phyloP scores from a whole-genome alignment of 2,329 filamentous ascomycete genomes.

The Fusarium bactridioides region DNA sequence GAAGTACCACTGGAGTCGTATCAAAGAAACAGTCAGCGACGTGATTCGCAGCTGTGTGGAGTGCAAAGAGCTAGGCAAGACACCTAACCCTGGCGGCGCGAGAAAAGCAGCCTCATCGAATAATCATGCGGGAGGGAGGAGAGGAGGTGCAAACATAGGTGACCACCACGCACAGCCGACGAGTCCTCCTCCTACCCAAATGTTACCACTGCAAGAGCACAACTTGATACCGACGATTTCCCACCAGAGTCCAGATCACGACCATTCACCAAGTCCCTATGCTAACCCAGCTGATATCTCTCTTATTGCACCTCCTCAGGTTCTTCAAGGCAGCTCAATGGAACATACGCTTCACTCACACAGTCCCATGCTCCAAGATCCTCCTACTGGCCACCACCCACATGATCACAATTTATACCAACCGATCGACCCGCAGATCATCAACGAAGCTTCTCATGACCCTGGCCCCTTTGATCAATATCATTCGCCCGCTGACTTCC shows the following conservation, averaged over 20 bases:
- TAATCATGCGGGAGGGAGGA: slow-evolving; percentile 4
- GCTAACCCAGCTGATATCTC: slow-evolving; percentile 60
- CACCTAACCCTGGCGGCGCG: slow-evolving; percentile 46
- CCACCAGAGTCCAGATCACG: slow-evolving; percentile 33
- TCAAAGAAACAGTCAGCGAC: slow-evolving; percentile 95
- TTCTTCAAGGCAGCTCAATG: slow-evolving; percentile 42
- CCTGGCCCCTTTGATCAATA: slow-evolving; percentile 52
- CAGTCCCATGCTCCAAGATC: slow-evolving; percentile 45
- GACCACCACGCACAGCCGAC: slow-evolving; percentile 25
- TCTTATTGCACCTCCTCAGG: slow-evolving; percentile 50
- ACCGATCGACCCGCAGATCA: slow-evolving; percentile 68
- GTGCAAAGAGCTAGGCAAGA: slow-evolving; percentile 82
- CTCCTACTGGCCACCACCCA: slow-evolving; percentile 39
- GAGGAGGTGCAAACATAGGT: slow-evolving; percentile 5
- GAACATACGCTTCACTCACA: slow-evolving; percentile 40
- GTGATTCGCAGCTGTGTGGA: slow-evolving; percentile 91
- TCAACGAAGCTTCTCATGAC: slow-evolving; percentile 48
- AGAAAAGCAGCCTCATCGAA: slow-evolving; percentile 27
- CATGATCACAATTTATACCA: slow-evolving; percentile 52
- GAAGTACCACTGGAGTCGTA: slow-evolving; percentile 95
- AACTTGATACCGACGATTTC: slow-evolving; percentile 41
- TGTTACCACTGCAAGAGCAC: slow-evolving; percentile 44
- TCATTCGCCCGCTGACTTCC: slow-evolving; percentile 58
- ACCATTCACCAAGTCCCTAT: slow-evolving; percentile 51
- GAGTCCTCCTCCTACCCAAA: slow-evolving; percentile 29